phyloP scores from a whole-genome alignment of 129 eudicot species.

The Apium graveolens region DNA sequence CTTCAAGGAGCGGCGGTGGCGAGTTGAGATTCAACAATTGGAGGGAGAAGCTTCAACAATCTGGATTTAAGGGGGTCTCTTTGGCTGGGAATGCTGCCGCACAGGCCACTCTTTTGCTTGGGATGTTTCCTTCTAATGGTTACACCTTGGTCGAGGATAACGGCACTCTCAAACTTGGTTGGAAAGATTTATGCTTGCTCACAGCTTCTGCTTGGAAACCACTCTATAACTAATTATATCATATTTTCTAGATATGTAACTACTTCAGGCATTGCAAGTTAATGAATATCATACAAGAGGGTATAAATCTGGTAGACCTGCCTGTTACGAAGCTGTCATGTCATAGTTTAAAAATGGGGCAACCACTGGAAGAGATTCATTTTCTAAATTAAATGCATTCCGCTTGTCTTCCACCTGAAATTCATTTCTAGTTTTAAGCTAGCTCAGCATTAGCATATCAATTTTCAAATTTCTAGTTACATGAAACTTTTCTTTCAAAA shows the following conservation, averaged over 20 bases:
- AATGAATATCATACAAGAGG: neutral
- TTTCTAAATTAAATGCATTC: neutral
- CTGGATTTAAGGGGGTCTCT: constrained; percentile 76
- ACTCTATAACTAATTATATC: neutral
- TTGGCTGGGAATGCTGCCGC: constrained; percentile 98
- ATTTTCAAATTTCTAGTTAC: neutral
- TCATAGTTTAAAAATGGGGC: no score
- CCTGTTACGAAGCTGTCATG: neutral
- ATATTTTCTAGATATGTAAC: neutral
- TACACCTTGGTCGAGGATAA: constrained; percentile 93
- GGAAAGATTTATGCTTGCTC: constrained; percentile 98
- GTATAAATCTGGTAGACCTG: neutral
- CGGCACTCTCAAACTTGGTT: constrained; percentile 89
- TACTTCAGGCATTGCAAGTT: neutral
- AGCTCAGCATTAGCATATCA: no score
- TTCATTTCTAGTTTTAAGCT: no score
- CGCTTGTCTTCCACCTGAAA: neutral
- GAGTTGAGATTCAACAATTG: constrained; percentile 75
- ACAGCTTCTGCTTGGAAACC: constrained; percentile 99
- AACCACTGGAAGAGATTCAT: neutral
- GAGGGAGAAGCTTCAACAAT: constrained; percentile 84
- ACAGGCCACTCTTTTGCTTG: constrained; percentile 83
- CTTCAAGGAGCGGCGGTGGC: constrained; percentile 63
- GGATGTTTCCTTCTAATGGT: constrained; percentile 97
- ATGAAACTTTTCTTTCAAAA: neutral